Conservation (phyloP, 2,329 filamentous ascomycete genomes). For the Ophiostoma quercus region DNA sequence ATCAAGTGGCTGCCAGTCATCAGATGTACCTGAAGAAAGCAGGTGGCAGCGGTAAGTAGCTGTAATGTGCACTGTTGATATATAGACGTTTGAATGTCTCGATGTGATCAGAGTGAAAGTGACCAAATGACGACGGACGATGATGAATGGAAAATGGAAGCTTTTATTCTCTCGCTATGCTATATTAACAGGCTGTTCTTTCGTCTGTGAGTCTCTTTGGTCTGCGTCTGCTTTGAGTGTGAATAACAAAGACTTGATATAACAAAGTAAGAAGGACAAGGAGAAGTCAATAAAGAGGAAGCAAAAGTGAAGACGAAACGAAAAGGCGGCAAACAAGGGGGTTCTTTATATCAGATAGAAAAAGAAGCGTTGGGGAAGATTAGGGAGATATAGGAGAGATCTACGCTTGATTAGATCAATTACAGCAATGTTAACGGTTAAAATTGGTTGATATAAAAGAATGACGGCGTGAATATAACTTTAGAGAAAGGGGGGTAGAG, state of each 20-base stretch:
- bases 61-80: constrained; percentile 7
- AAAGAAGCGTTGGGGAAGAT: not conserved
- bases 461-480: not conserved
- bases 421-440: not conserved
- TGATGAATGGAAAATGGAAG: constrained; percentile 19
- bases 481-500: constrained; percentile 6
- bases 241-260: not conserved
- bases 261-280: not conserved
- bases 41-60: not conserved
- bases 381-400: not conserved
- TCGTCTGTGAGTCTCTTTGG: not conserved
- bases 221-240: not conserved
- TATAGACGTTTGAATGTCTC: constrained; percentile 15
- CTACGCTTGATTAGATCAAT: not conserved
- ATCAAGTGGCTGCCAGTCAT: not conserved
- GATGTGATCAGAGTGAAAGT: not conserved
- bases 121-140: not conserved
- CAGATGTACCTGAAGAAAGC: not conserved
- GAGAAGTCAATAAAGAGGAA: not conserved
- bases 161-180: constrained; percentile 27
- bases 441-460: not conserved
- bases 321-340: constrained; percentile 8
- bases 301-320: constrained; percentile 1
- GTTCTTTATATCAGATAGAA: constrained; percentile 1
- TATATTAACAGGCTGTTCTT: constrained; percentile 17